Evolutionary conservation across 495 filamentous ascomycete genomes (phyloP).

Genomic region (Chaetomium fimeti): DNA sequence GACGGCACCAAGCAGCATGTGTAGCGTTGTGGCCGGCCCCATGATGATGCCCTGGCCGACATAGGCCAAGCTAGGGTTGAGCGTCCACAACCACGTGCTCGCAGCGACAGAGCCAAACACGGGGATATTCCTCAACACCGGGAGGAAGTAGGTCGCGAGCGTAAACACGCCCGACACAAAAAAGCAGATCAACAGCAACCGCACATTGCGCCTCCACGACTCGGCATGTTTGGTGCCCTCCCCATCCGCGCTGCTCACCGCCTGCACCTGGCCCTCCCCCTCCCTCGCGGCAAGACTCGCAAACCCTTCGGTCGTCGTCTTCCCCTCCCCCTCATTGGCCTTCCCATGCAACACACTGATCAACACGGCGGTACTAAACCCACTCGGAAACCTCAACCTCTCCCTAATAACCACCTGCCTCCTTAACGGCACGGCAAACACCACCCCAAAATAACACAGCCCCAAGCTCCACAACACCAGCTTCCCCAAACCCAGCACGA

Average conservation of each 20-base stretch:
- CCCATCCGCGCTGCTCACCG: conserved; percentile 16
- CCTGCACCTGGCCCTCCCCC: conserved; percentile 15
- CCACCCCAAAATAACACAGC: conserved; percentile 90
- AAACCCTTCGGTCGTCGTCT: conserved; percentile 25
- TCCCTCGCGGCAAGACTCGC: conserved; percentile 30
- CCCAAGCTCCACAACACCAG: conserved; percentile 86
- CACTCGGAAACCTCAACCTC: conserved; percentile 88
- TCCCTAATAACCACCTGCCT: conserved; percentile 87
- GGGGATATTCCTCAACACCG: conserved; percentile 77
- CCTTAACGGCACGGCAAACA: conserved; percentile 80
- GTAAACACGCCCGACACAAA: conserved; percentile 62
- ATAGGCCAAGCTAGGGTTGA: conserved; percentile 94
- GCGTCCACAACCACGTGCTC: conserved; percentile 84
- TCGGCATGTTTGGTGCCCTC: conserved; percentile 28
- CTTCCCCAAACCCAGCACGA: conserved; percentile 69
- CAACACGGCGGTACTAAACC: conserved; percentile 92
- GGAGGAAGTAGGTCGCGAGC: conserved; percentile 88
- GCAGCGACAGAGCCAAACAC: conserved; percentile 76
- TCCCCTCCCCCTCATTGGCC: conserved; percentile 22
- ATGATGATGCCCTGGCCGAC: conserved; percentile 82
- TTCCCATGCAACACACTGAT: conserved; percentile 82
- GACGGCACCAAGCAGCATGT: conserved; percentile 91
- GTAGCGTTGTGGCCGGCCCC: conserved; percentile 91
- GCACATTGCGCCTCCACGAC: conserved; percentile 55
- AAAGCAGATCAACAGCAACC: conserved; percentile 53